These are phyloP conservation scores for Hawksworthiomyces lignivorus DNA, from an alignment of 2,329 filamentous ascomycete genomes.

Conservation along the genomic window DNA sequence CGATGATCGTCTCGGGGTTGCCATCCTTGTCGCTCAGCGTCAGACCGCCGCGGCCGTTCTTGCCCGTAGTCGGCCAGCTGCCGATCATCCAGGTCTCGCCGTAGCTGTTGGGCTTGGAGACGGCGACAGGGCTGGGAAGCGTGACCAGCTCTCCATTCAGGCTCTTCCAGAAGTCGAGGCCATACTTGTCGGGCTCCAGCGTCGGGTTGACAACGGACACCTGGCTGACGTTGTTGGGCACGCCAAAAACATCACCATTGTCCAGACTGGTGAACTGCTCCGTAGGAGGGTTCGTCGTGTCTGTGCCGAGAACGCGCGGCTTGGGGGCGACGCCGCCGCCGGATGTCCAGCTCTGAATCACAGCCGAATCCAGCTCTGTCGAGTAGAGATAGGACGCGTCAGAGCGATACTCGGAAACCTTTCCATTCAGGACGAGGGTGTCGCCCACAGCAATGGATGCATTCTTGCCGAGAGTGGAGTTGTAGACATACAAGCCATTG, in stretches of 20 bases:
- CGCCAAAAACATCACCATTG: constrained; percentile 54
- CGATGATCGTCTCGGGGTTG: constrained; percentile 61
- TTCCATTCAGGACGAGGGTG: constrained; percentile 51
- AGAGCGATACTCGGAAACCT: constrained; percentile 50
- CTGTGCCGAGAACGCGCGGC: constrained; percentile 53
- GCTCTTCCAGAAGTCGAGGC: constrained; percentile 68
- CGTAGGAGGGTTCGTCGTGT: constrained; percentile 50
- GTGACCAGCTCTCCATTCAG: constrained; percentile 61
- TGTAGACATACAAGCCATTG: constrained; percentile 59
- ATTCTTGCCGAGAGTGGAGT: constrained; percentile 39
- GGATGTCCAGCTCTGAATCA: constrained; percentile 1
- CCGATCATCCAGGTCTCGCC: constrained; percentile 65
- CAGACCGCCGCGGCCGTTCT: constrained; percentile 55
- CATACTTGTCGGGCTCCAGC: constrained; percentile 53
- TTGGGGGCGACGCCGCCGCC: constrained; percentile 4
- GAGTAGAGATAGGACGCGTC: constrained; percentile 51
- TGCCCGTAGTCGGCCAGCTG: constrained; percentile 54
- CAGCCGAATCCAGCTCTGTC: constrained; percentile 50
- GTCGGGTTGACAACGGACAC: constrained; percentile 53
- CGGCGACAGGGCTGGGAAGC: constrained; percentile 45
- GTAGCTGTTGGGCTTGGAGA: constrained; percentile 54
- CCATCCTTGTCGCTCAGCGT: constrained; percentile 56
- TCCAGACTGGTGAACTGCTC: constrained; percentile 56
- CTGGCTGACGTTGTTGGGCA: constrained; percentile 54
- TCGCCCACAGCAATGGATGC: constrained; percentile 49